Evolutionary conservation across 2,329 filamentous ascomycete species (phyloP), one percentile per base, ranked within the genome.

Genomic region (Epichloe amarillans): DNA sequence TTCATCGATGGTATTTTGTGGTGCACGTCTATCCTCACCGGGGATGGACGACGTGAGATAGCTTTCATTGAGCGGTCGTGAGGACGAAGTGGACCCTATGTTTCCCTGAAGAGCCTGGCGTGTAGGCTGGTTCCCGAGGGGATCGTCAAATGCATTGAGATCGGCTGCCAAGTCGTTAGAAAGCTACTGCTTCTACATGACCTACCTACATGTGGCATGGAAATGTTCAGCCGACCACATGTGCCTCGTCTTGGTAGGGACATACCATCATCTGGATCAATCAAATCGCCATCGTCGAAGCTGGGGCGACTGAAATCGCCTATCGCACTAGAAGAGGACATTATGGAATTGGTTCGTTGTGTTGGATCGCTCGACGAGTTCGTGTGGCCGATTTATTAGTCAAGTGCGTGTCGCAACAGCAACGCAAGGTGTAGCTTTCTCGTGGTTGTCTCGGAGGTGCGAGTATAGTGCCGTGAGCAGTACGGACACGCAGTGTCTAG

Each of bases 1-100:
- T 71, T 98, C 93, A 68, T 98, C 93, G 66, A 98, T 94, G 44
- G 93, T 98, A 70, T 94, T 95, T 57, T 84, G 82, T 7, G 89
- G 80, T 15, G 93, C 90, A 56, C 85, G 80, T 50, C 93, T 86
- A 72, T 98, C 93, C 68, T 97, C 91, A 58, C 93, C 93, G 2
- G 85, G 84, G 63, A 98, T 94, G 52, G 83, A 82, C 21, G 88
- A 93, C 26, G 89, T 95, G 59, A 96, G 78, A 67, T 91, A 95
- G 62, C 76, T 82, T 65, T 91, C 82, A 60, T 89, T 83, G 52
- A 87, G 75, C 47, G 67, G 69, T 15, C 69, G 69, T 19, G 72
- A 70, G 39, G 80, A 79, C 36, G 77, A 74, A 21, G 69, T 69
- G 26, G 77, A 73, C 64, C 84, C 79, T 63, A 95, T 95, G 71